A percentile compares a stretch with the other conserved stretches of the same genome.
Conservation (phyloP, 2,329 filamentous ascomycete genomes). For the Exserohilum turcica region DNA sequence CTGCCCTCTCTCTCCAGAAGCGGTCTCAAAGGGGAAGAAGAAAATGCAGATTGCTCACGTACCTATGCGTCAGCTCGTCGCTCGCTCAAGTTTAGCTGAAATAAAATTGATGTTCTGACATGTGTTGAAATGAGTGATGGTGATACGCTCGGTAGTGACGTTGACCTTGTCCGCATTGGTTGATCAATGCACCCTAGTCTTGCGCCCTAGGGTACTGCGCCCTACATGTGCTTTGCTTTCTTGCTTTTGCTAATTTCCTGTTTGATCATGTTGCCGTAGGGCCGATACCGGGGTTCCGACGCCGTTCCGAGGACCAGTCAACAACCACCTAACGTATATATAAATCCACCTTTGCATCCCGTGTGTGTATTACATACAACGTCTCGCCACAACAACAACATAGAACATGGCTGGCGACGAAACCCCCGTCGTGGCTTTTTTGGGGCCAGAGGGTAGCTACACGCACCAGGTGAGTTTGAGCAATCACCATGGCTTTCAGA, state of each 20-base stretch:
- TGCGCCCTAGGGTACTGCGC: background rate
- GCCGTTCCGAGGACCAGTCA: conserved; percentile 8
- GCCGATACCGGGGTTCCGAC: conserved; percentile 18
- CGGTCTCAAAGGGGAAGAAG: conserved; percentile 25
- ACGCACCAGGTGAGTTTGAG: conserved; percentile 66
- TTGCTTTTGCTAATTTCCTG: too few species aligned
- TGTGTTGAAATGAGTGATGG: background rate
- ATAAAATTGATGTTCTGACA: conserved; percentile 2
- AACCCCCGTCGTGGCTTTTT: conserved; percentile 57
- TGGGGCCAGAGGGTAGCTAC: conserved; percentile 69
- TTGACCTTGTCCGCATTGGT: background rate
- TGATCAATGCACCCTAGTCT: background rate
- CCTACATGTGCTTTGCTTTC: background rate
- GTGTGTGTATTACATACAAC: too few species aligned
- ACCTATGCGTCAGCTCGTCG: conserved; percentile 34
- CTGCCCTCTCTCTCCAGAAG: conserved; percentile 32
- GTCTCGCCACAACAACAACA: background rate
- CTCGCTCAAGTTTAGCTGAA: conserved; percentile 38
- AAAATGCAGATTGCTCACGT: conserved; percentile 32
- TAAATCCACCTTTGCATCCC: background rate
- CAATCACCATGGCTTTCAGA: conserved; percentile 1
- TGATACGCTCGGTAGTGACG: background rate
- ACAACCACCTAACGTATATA: background rate
- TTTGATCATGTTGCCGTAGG: too few species aligned
- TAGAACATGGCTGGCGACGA: conserved; percentile 18